phyloP scores from a whole-genome alignment of 192 early-diverging fungal genomes.

The Coemansia sp. region DNA sequence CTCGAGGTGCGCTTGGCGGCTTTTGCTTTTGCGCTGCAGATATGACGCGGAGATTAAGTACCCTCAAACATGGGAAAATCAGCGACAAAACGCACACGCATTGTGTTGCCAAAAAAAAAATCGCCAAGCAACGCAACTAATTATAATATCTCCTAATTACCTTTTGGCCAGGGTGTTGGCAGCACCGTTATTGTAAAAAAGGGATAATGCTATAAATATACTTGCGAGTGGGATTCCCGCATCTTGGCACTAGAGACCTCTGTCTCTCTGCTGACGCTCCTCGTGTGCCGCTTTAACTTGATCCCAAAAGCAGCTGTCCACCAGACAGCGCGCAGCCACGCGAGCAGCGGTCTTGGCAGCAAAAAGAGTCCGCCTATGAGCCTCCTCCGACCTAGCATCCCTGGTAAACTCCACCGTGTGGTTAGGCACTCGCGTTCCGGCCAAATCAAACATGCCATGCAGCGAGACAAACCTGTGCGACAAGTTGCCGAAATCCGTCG shows the following conservation, averaged over 20 bases:
- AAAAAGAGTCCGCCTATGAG: conserved; percentile 61
- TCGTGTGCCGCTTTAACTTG: conserved; percentile 31
- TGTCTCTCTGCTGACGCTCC: neutral
- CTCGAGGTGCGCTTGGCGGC: neutral
- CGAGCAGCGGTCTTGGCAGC: conserved; percentile 60
- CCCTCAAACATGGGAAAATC: neutral
- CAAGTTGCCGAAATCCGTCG: conserved; percentile 78
- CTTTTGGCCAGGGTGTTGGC: too few species aligned
- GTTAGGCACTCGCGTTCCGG: conserved; percentile 59
- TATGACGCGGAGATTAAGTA: conserved; percentile 2
- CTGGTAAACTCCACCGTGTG: conserved; percentile 69
- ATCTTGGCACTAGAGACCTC: neutral
- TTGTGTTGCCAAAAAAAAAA: neutral
- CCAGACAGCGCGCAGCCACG: conserved; percentile 50
- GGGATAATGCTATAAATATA: too few species aligned
- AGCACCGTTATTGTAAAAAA: too few species aligned
- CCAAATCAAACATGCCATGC: conserved; percentile 53
- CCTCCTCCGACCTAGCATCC: conserved; percentile 59
- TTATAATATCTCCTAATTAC: too few species aligned
- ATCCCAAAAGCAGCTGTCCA: conserved; percentile 54
- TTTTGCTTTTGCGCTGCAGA: neutral
- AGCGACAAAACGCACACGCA: neutral
- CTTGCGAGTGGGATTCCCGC: too few species aligned
- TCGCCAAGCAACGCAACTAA: too few species aligned
- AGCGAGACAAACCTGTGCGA: conserved; percentile 66